Evolutionary conservation across 345 rosid species (phyloP), one percentile per base, ranked within the genome.

Genomic region (Populus pruinosa): DNA sequence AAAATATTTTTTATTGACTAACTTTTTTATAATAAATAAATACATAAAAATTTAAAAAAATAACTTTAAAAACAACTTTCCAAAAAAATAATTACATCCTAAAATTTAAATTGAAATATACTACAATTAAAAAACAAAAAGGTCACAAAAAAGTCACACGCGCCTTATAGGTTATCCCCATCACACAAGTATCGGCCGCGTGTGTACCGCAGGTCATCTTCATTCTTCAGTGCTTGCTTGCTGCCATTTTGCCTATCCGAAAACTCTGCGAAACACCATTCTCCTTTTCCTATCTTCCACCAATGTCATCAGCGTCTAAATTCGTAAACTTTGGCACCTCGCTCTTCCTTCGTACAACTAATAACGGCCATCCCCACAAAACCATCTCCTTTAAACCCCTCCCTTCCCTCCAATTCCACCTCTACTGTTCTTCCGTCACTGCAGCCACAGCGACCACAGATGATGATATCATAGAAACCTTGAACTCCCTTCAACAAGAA

Each of bases 231-330:
- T 66, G 36, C 39, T 66, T 66, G 69, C 69, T 31, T 18, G 63
- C 62, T 18, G 4, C 6, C 50, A 21, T 25, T 8, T 17, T 13
- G 72, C 36, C 62, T 70, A 70, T 43, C 4, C 47, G 14, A 2
- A 70, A 70, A 27, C 74, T 62, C 62, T 71, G 39, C 63, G 49
- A 71, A 71, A 49, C 25, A 27, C 74, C n/a, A 5, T 0, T 8
- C 63, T 18, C 36, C 39, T 23, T 27, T 43, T 43, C 20, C 70
- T 20, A 21, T 43, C 41, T 67, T 21, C 70, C 55, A 69, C 77
- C 63, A 44, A 93, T 91, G 95, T 81, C 93, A 2, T 81, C 93
- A 2, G 72, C 91, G 41, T 86, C 88, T 17, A 83, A 79, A 77
- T 75, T 88, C 65, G 69, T 87, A 61, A 43, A 79, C 29, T 82